These are phyloP conservation scores for Aechmea fasciata DNA, from an alignment of 176 grass and related monocot genomes.

Conservation along the genomic window DNA sequence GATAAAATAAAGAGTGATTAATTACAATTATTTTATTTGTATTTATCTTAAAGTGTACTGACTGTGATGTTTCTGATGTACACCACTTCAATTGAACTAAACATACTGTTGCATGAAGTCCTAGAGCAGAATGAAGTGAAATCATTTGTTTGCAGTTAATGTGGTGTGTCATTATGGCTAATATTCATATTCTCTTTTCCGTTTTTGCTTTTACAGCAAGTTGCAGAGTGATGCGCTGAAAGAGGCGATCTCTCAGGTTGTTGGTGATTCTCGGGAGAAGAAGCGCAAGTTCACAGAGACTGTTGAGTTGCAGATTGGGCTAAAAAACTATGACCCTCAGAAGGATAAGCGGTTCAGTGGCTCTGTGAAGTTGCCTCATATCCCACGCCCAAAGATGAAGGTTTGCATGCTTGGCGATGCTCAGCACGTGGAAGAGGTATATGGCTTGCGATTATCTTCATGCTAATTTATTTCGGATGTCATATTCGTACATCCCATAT, in stretches of 20 bases:
- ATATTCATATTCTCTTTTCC: too few species aligned
- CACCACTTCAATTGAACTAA: too few species aligned
- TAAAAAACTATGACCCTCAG: conserved; percentile 10
- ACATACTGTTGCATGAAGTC: too few species aligned
- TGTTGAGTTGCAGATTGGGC: conserved; percentile 9
- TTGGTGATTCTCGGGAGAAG: conserved; percentile 6
- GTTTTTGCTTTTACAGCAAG: background rate
- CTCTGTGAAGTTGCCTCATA: conserved; percentile 15
- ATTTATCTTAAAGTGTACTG: too few species aligned
- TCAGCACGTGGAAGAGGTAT: conserved; percentile 11
- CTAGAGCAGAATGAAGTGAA: too few species aligned
- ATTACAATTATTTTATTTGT: too few species aligned
- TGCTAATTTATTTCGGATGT: background rate
- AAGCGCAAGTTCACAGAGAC: conserved; percentile 9
- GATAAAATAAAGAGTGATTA: too few species aligned
- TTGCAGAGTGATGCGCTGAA: conserved; percentile 5
- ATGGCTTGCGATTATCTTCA: background rate
- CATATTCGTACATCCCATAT: background rate
- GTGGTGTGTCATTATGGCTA: too few species aligned
- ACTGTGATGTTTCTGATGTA: too few species aligned
- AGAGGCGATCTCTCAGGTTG: conserved; percentile 14
- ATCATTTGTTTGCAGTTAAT: too few species aligned
- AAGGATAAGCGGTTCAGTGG: conserved; percentile 9
- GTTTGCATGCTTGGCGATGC: conserved; percentile 15
- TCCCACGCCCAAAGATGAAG: conserved; percentile 13